Percentiles rank a stretch among this genome's conserved stretches.
These are phyloP conservation scores for Viola pubescens DNA, from an alignment of 441 rosid species.

Conservation along the genomic window DNA sequence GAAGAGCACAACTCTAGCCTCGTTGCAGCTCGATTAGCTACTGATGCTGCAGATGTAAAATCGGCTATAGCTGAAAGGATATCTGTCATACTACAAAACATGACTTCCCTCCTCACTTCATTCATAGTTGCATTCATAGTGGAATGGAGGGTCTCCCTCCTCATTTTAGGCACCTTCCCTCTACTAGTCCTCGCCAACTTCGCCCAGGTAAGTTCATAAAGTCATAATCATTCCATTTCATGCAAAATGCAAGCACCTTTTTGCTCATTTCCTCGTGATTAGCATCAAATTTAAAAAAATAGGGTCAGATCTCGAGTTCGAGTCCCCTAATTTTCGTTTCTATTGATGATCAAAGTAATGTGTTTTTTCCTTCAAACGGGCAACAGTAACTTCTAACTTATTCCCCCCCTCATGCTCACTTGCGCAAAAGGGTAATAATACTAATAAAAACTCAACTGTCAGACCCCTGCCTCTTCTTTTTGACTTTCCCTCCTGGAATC, in stretches of 20 bases:
- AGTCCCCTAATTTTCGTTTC: no score
- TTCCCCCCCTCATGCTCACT: background rate
- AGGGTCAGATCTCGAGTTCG: no score
- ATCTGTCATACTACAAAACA: conserved; percentile 90
- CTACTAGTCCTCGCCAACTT: conserved; percentile 98
- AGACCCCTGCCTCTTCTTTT: conserved; percentile 11
- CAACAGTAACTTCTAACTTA: no score
- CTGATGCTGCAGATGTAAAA: conserved; percentile 93
- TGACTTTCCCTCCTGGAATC: conserved; percentile 28
- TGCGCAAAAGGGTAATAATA: conserved; percentile 14
- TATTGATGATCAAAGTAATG: no score
- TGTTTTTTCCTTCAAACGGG: no score
- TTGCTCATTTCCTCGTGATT: background rate
- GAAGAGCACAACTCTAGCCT: conserved; percentile 98
- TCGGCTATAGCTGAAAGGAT: conserved; percentile 95
- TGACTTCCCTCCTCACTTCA: conserved; percentile 97
- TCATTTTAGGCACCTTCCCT: conserved; percentile 88
- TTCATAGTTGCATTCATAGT: conserved; percentile 96
- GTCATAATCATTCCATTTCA: background rate
- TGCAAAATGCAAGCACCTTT: background rate
- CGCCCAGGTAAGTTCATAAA: conserved; percentile 62
- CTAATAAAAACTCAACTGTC: background rate
- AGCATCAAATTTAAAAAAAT: background rate
- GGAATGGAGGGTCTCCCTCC: conserved; percentile 98
- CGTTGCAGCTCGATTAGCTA: conserved; percentile 72